phyloP scores from a whole-genome alignment of 2,329 filamentous ascomycete species.

The Pleomassaria siparia region DNA sequence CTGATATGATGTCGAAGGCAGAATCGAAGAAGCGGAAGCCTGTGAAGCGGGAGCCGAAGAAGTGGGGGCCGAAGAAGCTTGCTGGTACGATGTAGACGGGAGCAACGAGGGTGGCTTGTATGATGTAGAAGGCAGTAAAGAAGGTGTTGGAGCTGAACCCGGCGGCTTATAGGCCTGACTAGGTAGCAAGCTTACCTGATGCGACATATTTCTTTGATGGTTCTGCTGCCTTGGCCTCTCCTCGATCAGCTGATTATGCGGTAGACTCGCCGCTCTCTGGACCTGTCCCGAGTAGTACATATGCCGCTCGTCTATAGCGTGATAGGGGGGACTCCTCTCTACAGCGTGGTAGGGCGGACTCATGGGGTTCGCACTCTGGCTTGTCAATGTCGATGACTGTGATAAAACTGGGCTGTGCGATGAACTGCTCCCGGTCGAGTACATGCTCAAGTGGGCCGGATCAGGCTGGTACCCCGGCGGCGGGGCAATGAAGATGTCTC shows the following conservation, averaged over 20 bases:
- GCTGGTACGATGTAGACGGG: constrained; percentile 11
- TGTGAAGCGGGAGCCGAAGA: too few species aligned
- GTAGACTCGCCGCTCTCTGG: too few species aligned
- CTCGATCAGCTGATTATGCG: too few species aligned
- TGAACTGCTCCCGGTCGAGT: constrained; percentile 18
- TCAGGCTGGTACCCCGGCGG: constrained; percentile 31
- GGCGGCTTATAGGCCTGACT: too few species aligned
- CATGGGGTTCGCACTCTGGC: constrained; percentile 9
- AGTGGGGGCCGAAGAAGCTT: not conserved
- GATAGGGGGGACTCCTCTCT: too few species aligned
- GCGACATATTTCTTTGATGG: too few species aligned
- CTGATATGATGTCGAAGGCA: not conserved
- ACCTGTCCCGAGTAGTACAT: too few species aligned
- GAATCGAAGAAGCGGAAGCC: not conserved
- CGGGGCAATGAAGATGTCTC: constrained; percentile 38
- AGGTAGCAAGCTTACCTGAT: too few species aligned
- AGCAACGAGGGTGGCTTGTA: too few species aligned
- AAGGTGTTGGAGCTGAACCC: not conserved
- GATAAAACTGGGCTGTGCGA: constrained; percentile 12
- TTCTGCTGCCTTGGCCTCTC: too few species aligned
- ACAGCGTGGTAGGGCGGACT: constrained; percentile 8
- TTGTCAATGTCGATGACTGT: constrained; percentile 12
- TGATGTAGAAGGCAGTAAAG: too few species aligned
- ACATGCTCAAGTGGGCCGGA: constrained; percentile 1
- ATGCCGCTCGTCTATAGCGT: too few species aligned